phyloP scores from a whole-genome alignment of 768 basidiomycete genomes.

The Agrocybe praecox region DNA sequence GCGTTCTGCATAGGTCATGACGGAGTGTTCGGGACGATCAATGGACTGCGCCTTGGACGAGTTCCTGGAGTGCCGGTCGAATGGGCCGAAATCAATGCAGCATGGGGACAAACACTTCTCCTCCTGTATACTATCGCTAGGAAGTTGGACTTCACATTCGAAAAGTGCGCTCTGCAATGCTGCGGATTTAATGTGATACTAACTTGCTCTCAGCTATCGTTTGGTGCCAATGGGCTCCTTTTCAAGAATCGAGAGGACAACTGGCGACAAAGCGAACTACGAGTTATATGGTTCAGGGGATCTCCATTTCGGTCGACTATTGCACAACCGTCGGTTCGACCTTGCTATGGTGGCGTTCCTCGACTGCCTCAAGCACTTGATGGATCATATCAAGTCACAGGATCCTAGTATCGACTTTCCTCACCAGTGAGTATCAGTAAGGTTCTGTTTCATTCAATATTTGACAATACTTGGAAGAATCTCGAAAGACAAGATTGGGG shows the following conservation, averaged over 20 bases:
- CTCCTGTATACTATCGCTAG: slow-evolving; percentile 88
- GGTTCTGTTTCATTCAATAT: slow-evolving; percentile 2
- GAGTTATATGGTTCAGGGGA: slow-evolving; percentile 97
- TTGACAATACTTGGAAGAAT: slow-evolving; percentile 54
- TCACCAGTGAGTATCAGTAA: slow-evolving; percentile 69
- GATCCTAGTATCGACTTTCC: slow-evolving; percentile 78
- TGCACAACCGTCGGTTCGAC: slow-evolving; percentile 96
- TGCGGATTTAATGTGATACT: not conserved
- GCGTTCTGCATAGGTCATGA: slow-evolving; percentile 96
- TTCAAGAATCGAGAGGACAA: slow-evolving; percentile 85
- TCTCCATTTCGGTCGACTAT: slow-evolving; percentile 80
- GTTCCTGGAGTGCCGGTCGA: slow-evolving; percentile 90
- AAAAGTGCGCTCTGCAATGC: slow-evolving; percentile 55
- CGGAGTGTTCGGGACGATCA: slow-evolving; percentile 97
- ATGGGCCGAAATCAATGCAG: slow-evolving; percentile 98
- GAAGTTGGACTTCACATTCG: slow-evolving; percentile 89
- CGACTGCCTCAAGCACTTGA: slow-evolving; percentile 90
- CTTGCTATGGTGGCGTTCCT: slow-evolving; percentile 95
- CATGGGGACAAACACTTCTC: slow-evolving; percentile 96
- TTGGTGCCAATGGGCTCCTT: slow-evolving; percentile 95
- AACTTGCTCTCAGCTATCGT: slow-evolving; percentile 62
- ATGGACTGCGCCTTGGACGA: slow-evolving; percentile 89
- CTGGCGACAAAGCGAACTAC: slow-evolving; percentile 81
- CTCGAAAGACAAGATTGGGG: slow-evolving; percentile 93
- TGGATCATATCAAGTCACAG: slow-evolving; percentile 81